phyloP scores from a whole-genome alignment of 495 filamentous ascomycete genomes.

The Neurospora sp. region DNA sequence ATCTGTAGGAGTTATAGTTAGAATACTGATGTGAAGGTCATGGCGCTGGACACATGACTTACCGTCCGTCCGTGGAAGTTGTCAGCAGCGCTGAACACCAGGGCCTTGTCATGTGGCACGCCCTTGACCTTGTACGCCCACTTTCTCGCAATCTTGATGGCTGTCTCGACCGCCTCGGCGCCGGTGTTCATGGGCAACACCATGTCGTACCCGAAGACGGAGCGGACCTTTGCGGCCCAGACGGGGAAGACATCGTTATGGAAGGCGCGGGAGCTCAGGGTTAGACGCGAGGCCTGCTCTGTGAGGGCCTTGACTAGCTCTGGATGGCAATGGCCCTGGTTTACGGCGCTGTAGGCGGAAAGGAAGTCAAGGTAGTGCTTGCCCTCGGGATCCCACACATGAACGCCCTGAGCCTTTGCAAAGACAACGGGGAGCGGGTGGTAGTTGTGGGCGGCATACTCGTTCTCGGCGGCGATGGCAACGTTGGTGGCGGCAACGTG shows the following conservation, averaged over 20 bases:
- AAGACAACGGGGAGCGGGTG: constrained; percentile 94
- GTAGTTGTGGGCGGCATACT: constrained; percentile 96
- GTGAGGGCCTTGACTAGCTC: constrained; percentile 83
- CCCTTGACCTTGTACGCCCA: constrained; percentile 98
- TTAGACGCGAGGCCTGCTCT: constrained; percentile 83
- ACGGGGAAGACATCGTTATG: constrained; percentile 98
- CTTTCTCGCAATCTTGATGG: constrained; percentile 93
- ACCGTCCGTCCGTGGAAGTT: constrained; percentile 97
- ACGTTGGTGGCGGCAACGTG: constrained; percentile 70
- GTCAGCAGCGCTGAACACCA: constrained; percentile 75
- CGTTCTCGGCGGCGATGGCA: constrained; percentile 71
- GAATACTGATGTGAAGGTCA: neutral
- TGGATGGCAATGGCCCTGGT: constrained; percentile 98
- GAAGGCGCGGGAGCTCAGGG: constrained; percentile 91
- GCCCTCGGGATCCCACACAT: constrained; percentile 96
- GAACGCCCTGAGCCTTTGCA: constrained; percentile 67
- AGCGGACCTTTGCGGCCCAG: constrained; percentile 86
- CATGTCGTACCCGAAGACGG: constrained; percentile 92
- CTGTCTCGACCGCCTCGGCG: constrained; percentile 97
- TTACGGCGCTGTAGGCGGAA: constrained; percentile 94
- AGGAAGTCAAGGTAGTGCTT: constrained; percentile 97
- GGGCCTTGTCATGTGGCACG: constrained; percentile 72
- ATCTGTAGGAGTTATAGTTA: constrained; percentile 44
- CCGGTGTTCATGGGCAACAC: constrained; percentile 99
- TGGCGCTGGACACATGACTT: constrained; percentile 21